Evolutionary conservation across 202 grass and related monocot genomes (phyloP), one percentile per base, ranked within the genome.

Genomic region (Elaeis oleifera): DNA sequence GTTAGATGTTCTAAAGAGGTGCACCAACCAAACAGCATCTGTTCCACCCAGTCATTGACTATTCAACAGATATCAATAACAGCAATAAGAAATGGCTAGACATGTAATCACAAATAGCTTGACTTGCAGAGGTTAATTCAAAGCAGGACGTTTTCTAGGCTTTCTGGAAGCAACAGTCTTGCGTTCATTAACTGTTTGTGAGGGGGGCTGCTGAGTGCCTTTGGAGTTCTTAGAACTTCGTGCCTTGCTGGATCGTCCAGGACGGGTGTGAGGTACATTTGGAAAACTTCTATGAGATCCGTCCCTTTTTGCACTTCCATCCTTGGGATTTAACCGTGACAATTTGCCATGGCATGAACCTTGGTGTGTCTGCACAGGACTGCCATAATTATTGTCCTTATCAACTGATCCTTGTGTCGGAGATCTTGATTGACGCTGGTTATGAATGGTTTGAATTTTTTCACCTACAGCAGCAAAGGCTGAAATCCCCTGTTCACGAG

Each of bases 131-230:
- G 36, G 36, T 44, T 44, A 44, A 14, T 44, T 44, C 36, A 44
- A 44, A 44, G 11, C 31, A 6, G 59, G 39, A n/a, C 59, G 50
- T 56, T 73, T 73, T 63, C 50, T 63, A 32, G 59, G 70, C 39
- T 63, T 73, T 63, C 60, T 63, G 18, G 70, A 55, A 13, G 58
- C 50, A 73, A 53, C 51, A 54, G 13, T 26, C 59, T 36, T 55
- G 58, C 49, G 27, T 23, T 49, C 59, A 49, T 20, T 44, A 48
- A 44, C 59, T 25, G 55, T 9, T 27, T 18, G 48, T 9, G 11
- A 19, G 17, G 56, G 39, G 26, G 28, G 49, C 11, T 6, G 56
- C 7, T 5, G 13, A 15, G 48, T 9, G 11, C 22, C 18, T 73
- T 54, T 73, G 16, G 28, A 55, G 26, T 27, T 63, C 26, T 44